phyloP scores from a whole-genome alignment of 1,284 basidiomycete genomes.

The Puccinia novopanici region DNA sequence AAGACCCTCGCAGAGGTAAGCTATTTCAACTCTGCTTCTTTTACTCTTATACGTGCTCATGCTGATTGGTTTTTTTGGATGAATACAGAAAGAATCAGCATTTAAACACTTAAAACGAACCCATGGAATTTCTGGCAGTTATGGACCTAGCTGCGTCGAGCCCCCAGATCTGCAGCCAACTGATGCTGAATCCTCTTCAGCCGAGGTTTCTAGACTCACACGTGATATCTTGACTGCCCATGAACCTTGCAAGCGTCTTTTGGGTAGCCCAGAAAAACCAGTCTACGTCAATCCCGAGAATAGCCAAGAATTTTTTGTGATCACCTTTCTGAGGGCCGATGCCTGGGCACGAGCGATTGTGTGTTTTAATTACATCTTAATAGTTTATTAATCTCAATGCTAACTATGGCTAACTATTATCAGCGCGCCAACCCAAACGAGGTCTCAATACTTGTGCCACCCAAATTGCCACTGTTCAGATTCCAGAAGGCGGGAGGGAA shows the following conservation, averaged over 20 bases:
- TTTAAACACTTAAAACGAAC: background rate
- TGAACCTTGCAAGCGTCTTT: background rate
- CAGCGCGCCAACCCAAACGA: background rate
- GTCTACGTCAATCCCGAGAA: slow-evolving; percentile 9
- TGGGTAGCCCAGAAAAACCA: background rate
- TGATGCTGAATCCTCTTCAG: background rate
- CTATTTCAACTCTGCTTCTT: background rate
- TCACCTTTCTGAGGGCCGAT: background rate
- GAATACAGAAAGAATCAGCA: background rate
- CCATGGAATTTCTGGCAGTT: background rate
- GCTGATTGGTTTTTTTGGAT: background rate
- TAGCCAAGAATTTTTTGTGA: background rate
- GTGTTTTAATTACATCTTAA: background rate
- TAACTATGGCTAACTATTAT: background rate
- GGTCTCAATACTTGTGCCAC: background rate
- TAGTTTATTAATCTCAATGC: background rate
- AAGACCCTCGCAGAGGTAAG: background rate
- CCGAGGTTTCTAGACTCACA: no score
- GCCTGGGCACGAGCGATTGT: slow-evolving; percentile 15
- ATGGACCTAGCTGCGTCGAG: background rate
- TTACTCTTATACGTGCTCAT: no score
- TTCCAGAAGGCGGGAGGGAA: no score
- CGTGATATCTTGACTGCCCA: background rate
- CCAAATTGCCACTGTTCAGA: slow-evolving; percentile 8
- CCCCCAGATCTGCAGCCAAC: background rate